A percentile compares a stretch with the other conserved stretches of the same genome.
Evolutionary conservation across 1,139 yeast genomes (phyloP).

Genomic region (Yamadazyma triangularis): DNA sequence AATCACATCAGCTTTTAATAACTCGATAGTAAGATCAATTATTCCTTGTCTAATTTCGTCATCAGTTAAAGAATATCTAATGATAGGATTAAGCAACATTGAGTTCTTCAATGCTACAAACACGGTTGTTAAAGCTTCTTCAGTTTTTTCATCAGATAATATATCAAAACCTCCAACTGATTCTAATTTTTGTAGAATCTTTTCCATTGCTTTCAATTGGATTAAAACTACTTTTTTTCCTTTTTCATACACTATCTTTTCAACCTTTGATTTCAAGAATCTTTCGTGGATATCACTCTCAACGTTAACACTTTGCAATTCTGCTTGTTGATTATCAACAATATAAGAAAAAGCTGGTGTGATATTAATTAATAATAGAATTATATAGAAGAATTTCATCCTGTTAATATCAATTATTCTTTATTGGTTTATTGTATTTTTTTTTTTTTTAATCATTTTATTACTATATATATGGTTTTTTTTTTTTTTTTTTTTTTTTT

Average conservation of each 20-base stretch:
- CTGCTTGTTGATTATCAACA: too few species aligned
- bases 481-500: too few species aligned
- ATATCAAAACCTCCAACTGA: slow-evolving; percentile 5
- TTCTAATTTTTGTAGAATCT: slow-evolving; percentile 10
- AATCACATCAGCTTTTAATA: slow-evolving; percentile 26
- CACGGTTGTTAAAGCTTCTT: slow-evolving; percentile 18
- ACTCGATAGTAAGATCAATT: slow-evolving; percentile 21
- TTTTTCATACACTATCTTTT: slow-evolving; percentile 5
- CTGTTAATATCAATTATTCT: too few species aligned
- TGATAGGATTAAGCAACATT: slow-evolving; percentile 25
- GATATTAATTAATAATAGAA: too few species aligned
- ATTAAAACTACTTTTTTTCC: slow-evolving; percentile 2
- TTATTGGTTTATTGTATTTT: too few species aligned
- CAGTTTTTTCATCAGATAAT: slow-evolving; percentile 5
- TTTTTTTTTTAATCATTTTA: too few species aligned
- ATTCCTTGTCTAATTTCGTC: slow-evolving; percentile 23
- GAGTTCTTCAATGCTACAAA: slow-evolving; percentile 26
- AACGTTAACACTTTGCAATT: too few species aligned
- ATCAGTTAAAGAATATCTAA: slow-evolving; percentile 27
- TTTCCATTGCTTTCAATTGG: slow-evolving; percentile 10
- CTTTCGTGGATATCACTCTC: too few species aligned
- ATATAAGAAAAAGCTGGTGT: too few species aligned
- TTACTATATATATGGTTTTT: too few species aligned
- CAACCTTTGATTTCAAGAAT: slow-evolving; percentile 3
- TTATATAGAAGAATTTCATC: too few species aligned